Conservation (phyloP, 2,329 filamentous ascomycete genomes). For the Atkinsonella texensis region DNA sequence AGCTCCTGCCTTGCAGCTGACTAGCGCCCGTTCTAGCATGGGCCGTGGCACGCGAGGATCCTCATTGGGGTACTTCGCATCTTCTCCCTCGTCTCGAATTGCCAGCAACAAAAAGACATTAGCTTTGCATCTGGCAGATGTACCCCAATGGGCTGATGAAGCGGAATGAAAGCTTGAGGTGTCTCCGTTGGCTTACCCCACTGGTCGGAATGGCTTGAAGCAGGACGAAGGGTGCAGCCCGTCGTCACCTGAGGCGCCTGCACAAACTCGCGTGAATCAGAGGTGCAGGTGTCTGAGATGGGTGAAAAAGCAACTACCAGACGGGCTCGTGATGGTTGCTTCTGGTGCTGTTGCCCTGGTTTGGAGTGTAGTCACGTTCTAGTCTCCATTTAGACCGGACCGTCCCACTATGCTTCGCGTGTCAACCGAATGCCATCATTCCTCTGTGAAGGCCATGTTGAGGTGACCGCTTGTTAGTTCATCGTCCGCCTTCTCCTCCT, state of each 20-base stretch:
- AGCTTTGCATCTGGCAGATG: not conserved
- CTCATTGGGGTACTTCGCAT: not conserved
- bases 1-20: not conserved
- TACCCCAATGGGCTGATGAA: not conserved
- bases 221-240: slow-evolving; percentile 2
- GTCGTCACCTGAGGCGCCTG: not conserved
- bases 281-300: slow-evolving; percentile 7
- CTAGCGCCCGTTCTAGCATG: not conserved
- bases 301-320: slow-evolving; percentile 9
- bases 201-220: not conserved
- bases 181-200: not conserved
- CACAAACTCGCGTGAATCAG: slow-evolving; percentile 6
- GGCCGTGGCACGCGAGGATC: not conserved
- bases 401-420: slow-evolving; percentile 1
- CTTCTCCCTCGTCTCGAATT: not conserved
- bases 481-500: not conserved
- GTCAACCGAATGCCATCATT: not conserved
- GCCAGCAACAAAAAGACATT: not conserved
- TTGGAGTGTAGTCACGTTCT: not conserved
- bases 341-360: not conserved
- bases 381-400: slow-evolving; percentile 2
- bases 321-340: slow-evolving; percentile 1
- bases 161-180: not conserved
- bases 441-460: not conserved
- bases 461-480: not conserved